Percentiles rank a stretch among this genome's conserved stretches.
Evolutionary conservation across 139 green algal genomes (phyloP).

Genomic region (Closterium sp.): DNA sequence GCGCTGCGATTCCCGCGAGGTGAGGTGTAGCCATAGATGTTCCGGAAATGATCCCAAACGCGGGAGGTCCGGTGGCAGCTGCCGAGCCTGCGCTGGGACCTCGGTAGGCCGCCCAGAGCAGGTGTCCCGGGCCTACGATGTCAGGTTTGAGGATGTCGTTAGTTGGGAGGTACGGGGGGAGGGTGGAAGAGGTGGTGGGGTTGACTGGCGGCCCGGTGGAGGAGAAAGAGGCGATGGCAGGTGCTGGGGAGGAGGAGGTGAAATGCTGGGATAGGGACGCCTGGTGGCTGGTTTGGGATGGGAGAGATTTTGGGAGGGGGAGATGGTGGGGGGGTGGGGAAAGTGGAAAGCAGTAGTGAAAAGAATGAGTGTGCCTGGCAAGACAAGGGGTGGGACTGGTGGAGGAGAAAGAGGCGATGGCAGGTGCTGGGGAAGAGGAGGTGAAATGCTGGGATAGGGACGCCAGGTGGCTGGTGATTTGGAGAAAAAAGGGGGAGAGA

Average conservation of each 20-base stretch:
- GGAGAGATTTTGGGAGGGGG: no score
- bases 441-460: background rate
- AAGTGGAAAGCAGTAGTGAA: no score
- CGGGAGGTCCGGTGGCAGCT: background rate
- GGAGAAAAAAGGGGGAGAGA: no score
- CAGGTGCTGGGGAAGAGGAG: background rate
- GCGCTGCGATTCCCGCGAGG: background rate
- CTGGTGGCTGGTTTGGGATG: background rate
- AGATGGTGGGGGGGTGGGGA: no score
- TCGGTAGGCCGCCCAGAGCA: background rate
- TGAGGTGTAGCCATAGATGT: background rate
- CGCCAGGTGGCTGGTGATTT: background rate
- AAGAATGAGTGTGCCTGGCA: no score
- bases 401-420: background rate
- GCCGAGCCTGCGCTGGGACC: background rate
- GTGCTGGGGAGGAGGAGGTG: background rate
- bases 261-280: background rate
- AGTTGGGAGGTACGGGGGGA: background rate
- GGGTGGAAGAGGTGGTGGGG: background rate
- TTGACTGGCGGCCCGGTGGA: background rate
- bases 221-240: background rate
- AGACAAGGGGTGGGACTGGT: no score
- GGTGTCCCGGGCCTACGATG: background rate
- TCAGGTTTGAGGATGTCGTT: background rate
- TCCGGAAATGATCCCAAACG: background rate